Base-by-base conservation (phyloP, 495 filamentous ascomycete species). In the Hapsidospora chrysogenum region DNA sequence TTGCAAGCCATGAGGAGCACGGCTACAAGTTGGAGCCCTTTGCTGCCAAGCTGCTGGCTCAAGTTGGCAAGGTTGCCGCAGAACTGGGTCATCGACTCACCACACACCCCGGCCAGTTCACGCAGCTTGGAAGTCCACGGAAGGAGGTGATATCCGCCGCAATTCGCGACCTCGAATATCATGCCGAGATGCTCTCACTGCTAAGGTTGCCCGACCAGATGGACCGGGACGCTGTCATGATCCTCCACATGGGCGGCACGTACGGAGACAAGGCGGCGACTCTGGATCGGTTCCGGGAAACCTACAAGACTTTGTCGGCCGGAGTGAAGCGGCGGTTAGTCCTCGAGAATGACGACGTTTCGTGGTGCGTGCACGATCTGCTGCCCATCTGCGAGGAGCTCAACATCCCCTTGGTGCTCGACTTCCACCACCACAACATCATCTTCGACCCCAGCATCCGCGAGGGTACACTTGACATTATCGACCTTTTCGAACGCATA, bases 341-440 rank as follows among this genome's bases (percentile, higher is more conserved):
- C 0, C 62, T 97, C 13, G 89, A 95, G 49, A 97, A 95, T 42
- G 89, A 95, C 54, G 89, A 95, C 48, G 82, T 95, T 4, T 56
- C 53, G 29, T 96, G 80, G 80, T 76, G 71, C 29, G 82, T 95
- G 1, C 89, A 96, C 43, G 86, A 96, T 38, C 60, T 96, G 9
- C 63, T 97, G 0, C 87, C 87, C 0, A 64, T 92, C 1, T 97
- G 87, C 54, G 78, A 95, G 53, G 86, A 92, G 46, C 63, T 96
- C 28, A 80, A 85, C 49, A 94, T 97, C 34, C 89, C 87, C 0
- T 57, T 95, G 3, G 86, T 93, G 4, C 73, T 95, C 11, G 89
- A 95, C 54, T 97, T 71, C 44, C 87, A 95, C 44, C 89, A 97
- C 43, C 81, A 95, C 63, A 95, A 95, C 52, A 93, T 96, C 45